Evolutionary conservation across 805 yeast species (phyloP).

Genomic region (Sungouiella thailandica): DNA sequence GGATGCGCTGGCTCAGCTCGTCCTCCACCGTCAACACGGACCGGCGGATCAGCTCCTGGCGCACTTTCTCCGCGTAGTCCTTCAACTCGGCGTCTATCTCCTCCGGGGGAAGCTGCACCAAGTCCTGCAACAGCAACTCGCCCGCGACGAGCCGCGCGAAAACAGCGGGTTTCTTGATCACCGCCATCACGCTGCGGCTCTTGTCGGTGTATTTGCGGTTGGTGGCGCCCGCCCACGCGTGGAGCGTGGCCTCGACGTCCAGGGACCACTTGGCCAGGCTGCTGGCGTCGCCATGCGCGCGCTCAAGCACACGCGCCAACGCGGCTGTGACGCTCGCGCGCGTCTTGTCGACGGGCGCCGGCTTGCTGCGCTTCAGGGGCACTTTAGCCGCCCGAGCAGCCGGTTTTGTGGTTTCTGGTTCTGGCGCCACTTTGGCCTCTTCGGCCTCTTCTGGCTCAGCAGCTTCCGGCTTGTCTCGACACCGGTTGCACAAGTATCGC

Average conservation of each 20-base stretch:
- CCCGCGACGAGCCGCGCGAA: slow-evolving; percentile 54
- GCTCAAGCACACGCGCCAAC: slow-evolving; percentile 41
- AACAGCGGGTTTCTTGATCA: slow-evolving; percentile 54
- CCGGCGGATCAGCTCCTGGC: slow-evolving; percentile 62
- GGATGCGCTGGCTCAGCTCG: slow-evolving; percentile 51
- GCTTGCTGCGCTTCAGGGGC: slow-evolving; percentile 6
- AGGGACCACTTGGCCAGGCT: slow-evolving; percentile 44
- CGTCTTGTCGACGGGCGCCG: slow-evolving; percentile 27
- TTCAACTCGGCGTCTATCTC: slow-evolving; percentile 79
- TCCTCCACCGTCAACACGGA: slow-evolving; percentile 58
- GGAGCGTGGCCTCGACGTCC: slow-evolving; percentile 49
- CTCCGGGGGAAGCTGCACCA: slow-evolving; percentile 63
- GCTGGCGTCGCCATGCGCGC: slow-evolving; percentile 22
- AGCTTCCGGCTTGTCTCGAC: slow-evolving; percentile 37
- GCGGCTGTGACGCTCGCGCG: slow-evolving; percentile 49
- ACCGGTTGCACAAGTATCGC: slow-evolving; percentile 49
- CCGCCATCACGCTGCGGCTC: slow-evolving; percentile 61
- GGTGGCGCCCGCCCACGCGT: slow-evolving; percentile 25
- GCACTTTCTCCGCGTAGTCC: slow-evolving; percentile 64
- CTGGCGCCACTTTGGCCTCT: background rate
- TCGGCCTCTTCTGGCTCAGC: too few relatives aligned
- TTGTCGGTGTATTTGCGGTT: slow-evolving; percentile 55
- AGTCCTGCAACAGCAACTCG: slow-evolving; percentile 48
- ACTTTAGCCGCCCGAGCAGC: slow-evolving; percentile 11
- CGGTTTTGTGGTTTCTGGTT: background rate